Evolutionary conservation across 2,329 filamentous ascomycete species (phyloP).

Genomic region (Cytospora schulzeri): DNA sequence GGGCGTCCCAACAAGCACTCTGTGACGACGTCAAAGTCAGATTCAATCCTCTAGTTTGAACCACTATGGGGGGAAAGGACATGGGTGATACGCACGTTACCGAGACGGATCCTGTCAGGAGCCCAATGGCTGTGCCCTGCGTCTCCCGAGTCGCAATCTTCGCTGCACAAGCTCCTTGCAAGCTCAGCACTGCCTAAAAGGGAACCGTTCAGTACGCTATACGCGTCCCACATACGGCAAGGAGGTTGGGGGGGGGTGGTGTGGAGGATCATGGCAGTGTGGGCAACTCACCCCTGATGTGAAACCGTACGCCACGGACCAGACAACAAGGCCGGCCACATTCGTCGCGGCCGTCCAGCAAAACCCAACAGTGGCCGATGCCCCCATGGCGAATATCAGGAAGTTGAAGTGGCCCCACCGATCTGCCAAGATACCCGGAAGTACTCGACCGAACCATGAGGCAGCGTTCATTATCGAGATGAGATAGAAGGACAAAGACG

Average conservation of each 20-base stretch:
- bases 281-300: slow-evolving; percentile 42
- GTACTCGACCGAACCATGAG: slow-evolving; percentile 53
- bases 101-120: slow-evolving; percentile 44
- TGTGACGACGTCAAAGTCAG: slow-evolving; percentile 24
- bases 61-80: neutral
- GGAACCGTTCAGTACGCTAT: neutral
- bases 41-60: slow-evolving; percentile 28
- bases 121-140: slow-evolving; percentile 46
- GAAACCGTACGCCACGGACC: slow-evolving; percentile 48
- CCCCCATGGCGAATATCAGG: slow-evolving; percentile 41
- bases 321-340: slow-evolving; percentile 47
- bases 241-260: no score
- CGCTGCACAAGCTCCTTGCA: slow-evolving; percentile 49
- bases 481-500: slow-evolving; percentile 49
- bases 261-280: no score
- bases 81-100: slow-evolving; percentile 39
- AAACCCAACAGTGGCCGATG: slow-evolving; percentile 44
- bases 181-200: slow-evolving; percentile 46
- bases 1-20: slow-evolving; percentile 44
- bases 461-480: slow-evolving; percentile 60
- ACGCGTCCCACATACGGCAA: neutral
- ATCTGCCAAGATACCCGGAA: slow-evolving; percentile 51
- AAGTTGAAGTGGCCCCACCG: slow-evolving; percentile 43
- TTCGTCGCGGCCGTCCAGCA: slow-evolving; percentile 46
- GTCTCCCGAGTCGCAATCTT: slow-evolving; percentile 42